phyloP scores from a whole-genome alignment of 2,329 filamentous ascomycete species.

The Neonectria punicea region DNA sequence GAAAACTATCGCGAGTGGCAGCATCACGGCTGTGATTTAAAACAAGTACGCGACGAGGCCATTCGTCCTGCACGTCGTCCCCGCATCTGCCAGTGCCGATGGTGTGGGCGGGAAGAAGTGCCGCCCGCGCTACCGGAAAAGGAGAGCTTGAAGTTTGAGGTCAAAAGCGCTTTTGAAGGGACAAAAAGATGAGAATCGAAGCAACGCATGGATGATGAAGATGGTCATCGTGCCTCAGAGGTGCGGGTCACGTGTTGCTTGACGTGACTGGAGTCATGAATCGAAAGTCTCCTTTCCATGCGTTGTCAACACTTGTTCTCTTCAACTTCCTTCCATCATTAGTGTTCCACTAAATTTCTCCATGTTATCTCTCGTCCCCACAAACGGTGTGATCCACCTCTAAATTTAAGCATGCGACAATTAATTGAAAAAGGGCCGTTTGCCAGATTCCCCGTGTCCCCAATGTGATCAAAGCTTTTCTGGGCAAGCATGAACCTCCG shows the following conservation, averaged over 20 bases:
- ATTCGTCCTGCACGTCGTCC: no score
- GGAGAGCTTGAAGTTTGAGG: neutral
- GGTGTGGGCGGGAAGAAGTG: neutral
- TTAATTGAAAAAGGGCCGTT: constrained; percentile 19
- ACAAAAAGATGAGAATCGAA: neutral
- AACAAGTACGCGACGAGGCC: no score
- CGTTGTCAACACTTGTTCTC: no score
- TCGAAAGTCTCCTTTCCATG: neutral
- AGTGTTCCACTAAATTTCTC: neutral
- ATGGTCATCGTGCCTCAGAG: neutral
- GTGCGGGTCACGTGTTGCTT: neutral
- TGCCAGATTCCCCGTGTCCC: constrained; percentile 4
- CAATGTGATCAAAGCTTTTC: neutral
- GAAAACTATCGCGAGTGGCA: no score
- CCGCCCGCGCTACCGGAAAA: neutral
- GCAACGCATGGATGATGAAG: no score
- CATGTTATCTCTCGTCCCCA: neutral
- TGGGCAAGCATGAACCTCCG: constrained; percentile 40
- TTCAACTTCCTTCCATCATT: no score
- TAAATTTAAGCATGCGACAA: neutral
- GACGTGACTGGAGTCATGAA: neutral
- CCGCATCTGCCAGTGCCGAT: no score
- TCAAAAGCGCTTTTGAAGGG: neutral
- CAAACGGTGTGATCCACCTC: neutral
- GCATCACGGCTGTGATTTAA: no score